Base-by-base conservation (phyloP, 169 alveolate genomes). In the Eimeria necatrix region DNA sequence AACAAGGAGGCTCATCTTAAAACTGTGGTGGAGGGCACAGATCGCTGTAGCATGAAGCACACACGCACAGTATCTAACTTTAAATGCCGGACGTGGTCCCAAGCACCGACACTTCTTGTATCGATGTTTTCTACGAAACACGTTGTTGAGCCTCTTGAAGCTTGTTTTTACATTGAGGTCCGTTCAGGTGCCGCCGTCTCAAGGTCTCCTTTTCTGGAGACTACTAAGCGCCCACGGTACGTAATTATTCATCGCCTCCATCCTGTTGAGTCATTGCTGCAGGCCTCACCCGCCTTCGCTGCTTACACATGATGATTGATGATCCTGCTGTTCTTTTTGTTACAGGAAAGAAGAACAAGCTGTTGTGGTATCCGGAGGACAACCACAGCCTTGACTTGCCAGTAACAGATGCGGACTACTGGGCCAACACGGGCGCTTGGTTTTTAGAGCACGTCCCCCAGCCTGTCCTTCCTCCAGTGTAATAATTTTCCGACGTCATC, bases 391-490 rank as follows among this genome's bases (percentile, higher is more conserved):
- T 91, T 12, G 91, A 91, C 74, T 41, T 24, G 52, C 95, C 95
- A 26, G 73, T 3, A 26, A 26, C 68, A 22, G 90, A 84, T 14
- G 95, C 86, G 4, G 91, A 91, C 52, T 91, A 59, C 84, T 91
- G 95, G 95, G 46, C 74, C 74, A 91, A 91, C 95, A 91, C 91
- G 49, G 95, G 74, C 26, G 49, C 46, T 20, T 91, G 95, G 95
- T 91, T 91, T 26, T 12, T 78, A 18, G 53, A 49, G 56, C 84
- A 59, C 81, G 26, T 81, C 56, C 73, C 60, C 14, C 49, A 22
- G 24, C 52, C 20, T 10, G 2, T 4, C 9, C 90, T 81, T 20
- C 90, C 90, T 22, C 90, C 90, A 22, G 7, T 81, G 49, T 81
- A 81, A 52, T 32, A 4, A 8, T 14, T n/a, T 14, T 16, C 78